Base-by-base conservation (phyloP, 176 grass and related monocot genomes). In the Bothriochloa decipiens region DNA sequence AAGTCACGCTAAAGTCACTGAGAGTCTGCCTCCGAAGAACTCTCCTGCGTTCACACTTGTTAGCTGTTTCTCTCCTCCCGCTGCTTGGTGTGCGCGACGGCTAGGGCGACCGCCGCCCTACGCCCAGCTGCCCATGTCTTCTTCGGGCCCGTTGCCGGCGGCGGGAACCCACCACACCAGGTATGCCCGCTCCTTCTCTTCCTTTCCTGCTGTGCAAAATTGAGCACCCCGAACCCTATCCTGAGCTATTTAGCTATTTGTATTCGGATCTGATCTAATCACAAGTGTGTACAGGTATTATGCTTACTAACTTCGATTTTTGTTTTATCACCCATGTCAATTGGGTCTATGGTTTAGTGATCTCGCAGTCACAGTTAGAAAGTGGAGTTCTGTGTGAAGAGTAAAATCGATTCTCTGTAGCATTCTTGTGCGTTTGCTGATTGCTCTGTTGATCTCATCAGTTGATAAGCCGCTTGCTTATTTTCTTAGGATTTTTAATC, bases 401-500 rank as follows among this genome's bases (percentile, higher is more conserved):
- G 10, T n/a, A n/a, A 75, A 81, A 2, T 81, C 49, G 7, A 72
- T 37, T 81, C 66, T n/a, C 17, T 74, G 8, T 27, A 81, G 11
- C 3, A 75, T 37, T 60, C 29, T 63, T 50, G 50, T 52, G 32
- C 2, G 6, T 76, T 29, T 16, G 40, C 11, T 58, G 62, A 41
- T 25, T 17, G 52, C 14, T 49, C 55, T n/a, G 3, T 81, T 89
- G 60, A 80, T 69, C 74, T 74, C 47, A 39, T 75, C 13, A 81
- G 23, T 84, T 60, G 25, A 60, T 61, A 85, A 60, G 15, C 61
- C 15, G 53, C 28, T 77, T 70, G 23, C 55, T 22, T 76, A 3
- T 40, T 61, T 83, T 77, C 58, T 11, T n/a, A 29, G 15, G 63
- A 70, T 81, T 70, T 50, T 40, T 81, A 55, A 88, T 39, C 7